Evolutionary conservation across 1,284 basidiomycete genomes (phyloP), one percentile per base, ranked within the genome.

Genomic region (Pyrrhoderma noxium): DNA sequence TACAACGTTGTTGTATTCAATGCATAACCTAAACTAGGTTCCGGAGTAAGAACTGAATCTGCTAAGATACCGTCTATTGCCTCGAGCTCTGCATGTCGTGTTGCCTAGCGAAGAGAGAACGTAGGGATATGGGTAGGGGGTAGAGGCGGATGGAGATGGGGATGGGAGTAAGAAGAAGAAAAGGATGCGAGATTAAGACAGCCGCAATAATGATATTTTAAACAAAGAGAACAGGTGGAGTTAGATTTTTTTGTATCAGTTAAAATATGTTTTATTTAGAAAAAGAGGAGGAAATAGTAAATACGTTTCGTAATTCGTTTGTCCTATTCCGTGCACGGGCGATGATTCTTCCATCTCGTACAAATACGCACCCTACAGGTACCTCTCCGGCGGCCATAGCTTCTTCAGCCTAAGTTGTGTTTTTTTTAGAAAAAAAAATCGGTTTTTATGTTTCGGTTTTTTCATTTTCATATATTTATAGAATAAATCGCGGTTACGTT

Each of bases 351-450:
- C 76, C 80, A 53, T 86, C 76, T 45, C 89, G 78, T 2, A 99
- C 92, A 62, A 99, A 97, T 3, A 99, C 84, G 60, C 95, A 97
- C 13, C 96, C 96, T 1, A 99, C 94, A 1, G 96, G 96, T 0
- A 99, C 94, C 67, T 99, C 96, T 31, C 80, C 76, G 1, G 85
- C 82, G 31, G 76, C 71, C 23, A 98, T 71, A 2, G 96, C 96
- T 66, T 98, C 91, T 60, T 87, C 79, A 48, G 87, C 86, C 86
- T 89, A 57, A 37, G 36, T 18, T 46, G 8, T 27, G 25, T 46
- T 31, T 31, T n/a, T n/a, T n/a, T n/a, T n/a, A n/a, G n/a, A n/a
- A n/a, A n/a, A n/a, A n/a, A n/a, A n/a, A n/a, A n/a, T n/a, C n/a
- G n/a, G n/a, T n/a, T n/a, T n/a, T n/a, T n/a, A n/a, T n/a, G n/a